A percentile compares a stretch with the other conserved stretches of the same genome.
phyloP scores from a whole-genome alignment of 495 filamentous ascomycete genomes.

The Terfezia claveryi region DNA sequence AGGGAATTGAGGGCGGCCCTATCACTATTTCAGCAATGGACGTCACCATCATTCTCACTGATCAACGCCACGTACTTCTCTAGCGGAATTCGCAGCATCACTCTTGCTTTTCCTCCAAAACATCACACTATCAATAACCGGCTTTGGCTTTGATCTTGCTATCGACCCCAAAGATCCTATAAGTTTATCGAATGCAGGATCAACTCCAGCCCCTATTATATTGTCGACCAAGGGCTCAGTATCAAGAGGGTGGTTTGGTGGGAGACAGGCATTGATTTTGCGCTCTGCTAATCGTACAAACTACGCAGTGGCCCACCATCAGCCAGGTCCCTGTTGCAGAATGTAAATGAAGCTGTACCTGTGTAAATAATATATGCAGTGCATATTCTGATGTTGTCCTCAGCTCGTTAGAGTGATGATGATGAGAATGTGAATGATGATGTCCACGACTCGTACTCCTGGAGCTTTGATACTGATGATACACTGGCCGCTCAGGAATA shows the following conservation, averaged over 20 bases:
- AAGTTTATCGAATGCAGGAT: constrained; percentile 83
- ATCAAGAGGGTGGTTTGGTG: constrained; percentile 32
- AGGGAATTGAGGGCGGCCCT: constrained; percentile 8
- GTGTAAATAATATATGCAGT: constrained; percentile 85
- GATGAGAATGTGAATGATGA: constrained; percentile 63
- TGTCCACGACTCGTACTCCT: constrained; percentile 23
- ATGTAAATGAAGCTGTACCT: constrained; percentile 24
- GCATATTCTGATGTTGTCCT: constrained; percentile 91
- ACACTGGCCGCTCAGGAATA: background rate
- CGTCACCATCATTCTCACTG: constrained; percentile 2
- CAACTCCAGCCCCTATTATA: constrained; percentile 73
- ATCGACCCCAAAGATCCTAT: constrained; percentile 77
- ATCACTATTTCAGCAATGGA: constrained; percentile 2
- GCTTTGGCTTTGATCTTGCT: constrained; percentile 63
- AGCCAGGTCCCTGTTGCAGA: background rate
- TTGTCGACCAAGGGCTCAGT: constrained; percentile 61
- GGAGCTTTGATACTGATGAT: background rate
- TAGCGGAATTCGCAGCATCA: constrained; percentile 47
- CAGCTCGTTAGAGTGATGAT: constrained; percentile 41
- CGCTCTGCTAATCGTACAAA: constrained; percentile 67
- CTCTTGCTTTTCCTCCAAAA: constrained; percentile 89
- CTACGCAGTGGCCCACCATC: constrained; percentile 18
- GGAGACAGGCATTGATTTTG: constrained; percentile 45
- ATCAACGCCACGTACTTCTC: constrained; percentile 42
- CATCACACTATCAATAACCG: constrained; percentile 93